Evolutionary conservation across 257 asterid species (phyloP).

Genomic region (Scutellaria barbata): DNA sequence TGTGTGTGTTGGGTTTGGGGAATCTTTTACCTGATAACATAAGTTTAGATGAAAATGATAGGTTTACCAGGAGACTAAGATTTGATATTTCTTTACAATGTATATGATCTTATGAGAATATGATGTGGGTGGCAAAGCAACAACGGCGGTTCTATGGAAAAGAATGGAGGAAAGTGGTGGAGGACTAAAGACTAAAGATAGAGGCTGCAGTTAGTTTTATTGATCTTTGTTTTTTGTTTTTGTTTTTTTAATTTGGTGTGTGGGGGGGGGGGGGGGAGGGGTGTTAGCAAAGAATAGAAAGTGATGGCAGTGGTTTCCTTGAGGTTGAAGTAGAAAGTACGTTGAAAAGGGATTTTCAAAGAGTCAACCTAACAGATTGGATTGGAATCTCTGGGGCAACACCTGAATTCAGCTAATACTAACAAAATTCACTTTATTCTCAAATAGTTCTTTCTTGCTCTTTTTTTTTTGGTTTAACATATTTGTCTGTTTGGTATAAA

Average conservation of each 20-base stretch:
- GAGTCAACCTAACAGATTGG: background rate
- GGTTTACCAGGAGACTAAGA: background rate
- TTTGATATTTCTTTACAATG: background rate
- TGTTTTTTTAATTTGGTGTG: too few species aligned
- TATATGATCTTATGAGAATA: background rate
- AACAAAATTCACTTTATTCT: background rate
- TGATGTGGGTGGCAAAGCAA: background rate
- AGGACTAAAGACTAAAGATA: background rate
- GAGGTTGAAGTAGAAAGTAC: slow-evolving; percentile 8
- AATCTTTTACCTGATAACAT: too few species aligned
- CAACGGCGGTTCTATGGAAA: slow-evolving; percentile 7
- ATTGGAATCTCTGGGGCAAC: background rate
- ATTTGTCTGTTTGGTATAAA: background rate
- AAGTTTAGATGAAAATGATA: too few species aligned
- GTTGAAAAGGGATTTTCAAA: too few species aligned
- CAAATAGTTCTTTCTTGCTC: background rate
- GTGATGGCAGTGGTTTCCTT: slow-evolving; percentile 2
- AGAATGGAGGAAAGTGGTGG: background rate
- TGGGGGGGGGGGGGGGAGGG: background rate
- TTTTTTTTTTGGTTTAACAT: background rate
- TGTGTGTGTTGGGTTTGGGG: too few species aligned
- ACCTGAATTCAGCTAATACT: slow-evolving; percentile 1
- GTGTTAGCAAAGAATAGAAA: background rate
- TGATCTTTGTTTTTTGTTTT: too few species aligned
- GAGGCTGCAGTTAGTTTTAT: background rate